Evolutionary conservation across 2,329 filamentous ascomycete species (phyloP), one percentile per base, ranked within the genome.

Genomic region (Botrytis tulipae): DNA sequence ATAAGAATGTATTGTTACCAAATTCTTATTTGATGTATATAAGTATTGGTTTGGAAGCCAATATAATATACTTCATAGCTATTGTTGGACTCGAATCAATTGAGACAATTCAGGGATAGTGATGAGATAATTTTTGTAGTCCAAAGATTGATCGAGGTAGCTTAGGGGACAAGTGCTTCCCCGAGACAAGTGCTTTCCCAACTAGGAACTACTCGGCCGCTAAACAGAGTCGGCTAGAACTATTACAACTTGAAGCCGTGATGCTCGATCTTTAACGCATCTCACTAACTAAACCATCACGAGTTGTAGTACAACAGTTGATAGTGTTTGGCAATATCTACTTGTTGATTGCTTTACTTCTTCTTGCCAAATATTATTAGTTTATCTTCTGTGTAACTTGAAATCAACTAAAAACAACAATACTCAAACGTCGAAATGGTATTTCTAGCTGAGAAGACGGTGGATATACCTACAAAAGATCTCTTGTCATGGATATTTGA

Each of bases 401-500:
- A 54, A 25, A 25, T 14, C 7, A 46, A 14, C 25, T 61, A 61
- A 18, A 60, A 57, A 10, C 14, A 46, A 35, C 22, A 57, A 46
- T n/a, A 42, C n/a, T 32, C 42, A 40, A 35, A 25, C 35, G 9
- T 32, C 37, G 68, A 25, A 68, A 72, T 72, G 62, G 32, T 72
- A 16, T 54, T 65, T 25, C 35, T 76, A 62, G 76, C 70, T 62
- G 70, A 54, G 69, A 74, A 69, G 3, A 51, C n/a, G 6, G 42
- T 67, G 70, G 73, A 40, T 66, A 77, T 60, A 67, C 73, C 63
- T 37, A 78, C 74, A 1, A 79, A 78, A 59, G 79, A 80, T 61
- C 67, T 79, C 35, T 20, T 76, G 5, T 78, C 77, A 18, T 80
- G 78, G 78, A 79, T 65, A 25, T 78, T 80, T 44, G 76, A 78